These are phyloP conservation scores for Leccinum uliginosum DNA, from an alignment of 768 basidiomycete species.

Conservation along the genomic window DNA sequence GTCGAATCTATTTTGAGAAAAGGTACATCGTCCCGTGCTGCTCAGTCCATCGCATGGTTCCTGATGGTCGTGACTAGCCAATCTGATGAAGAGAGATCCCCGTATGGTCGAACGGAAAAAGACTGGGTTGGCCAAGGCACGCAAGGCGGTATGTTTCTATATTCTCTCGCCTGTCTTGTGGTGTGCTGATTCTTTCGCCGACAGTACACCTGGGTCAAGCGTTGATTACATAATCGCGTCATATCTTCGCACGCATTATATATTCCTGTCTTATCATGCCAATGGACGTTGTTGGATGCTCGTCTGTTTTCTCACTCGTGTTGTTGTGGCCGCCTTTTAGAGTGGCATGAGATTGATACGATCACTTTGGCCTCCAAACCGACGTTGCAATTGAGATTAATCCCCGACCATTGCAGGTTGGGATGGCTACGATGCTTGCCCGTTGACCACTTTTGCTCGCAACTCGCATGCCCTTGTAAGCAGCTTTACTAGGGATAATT, in stretches of 20 bases:
- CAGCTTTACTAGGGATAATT: too few species aligned
- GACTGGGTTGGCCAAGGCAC: constrained; percentile 86
- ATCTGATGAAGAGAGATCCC: constrained; percentile 85
- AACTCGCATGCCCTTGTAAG: neutral
- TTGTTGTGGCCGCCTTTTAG: neutral
- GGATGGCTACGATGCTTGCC: neutral
- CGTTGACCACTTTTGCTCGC: neutral
- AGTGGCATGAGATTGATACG: neutral
- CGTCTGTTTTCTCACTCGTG: neutral
- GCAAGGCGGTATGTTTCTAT: constrained; percentile 66
- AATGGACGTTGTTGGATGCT: neutral
- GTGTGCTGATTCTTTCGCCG: constrained; percentile 7
- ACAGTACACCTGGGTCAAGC: constrained; percentile 96
- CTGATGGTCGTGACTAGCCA: constrained; percentile 45
- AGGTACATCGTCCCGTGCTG: constrained; percentile 40
- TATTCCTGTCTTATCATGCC: neutral
- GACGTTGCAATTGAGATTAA: neutral
- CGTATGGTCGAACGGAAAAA: constrained; percentile 99
- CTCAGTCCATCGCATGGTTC: neutral
- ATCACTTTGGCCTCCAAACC: neutral
- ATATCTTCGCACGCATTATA: neutral
- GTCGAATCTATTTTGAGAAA: constrained; percentile 62
- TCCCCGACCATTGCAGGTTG: too few species aligned
- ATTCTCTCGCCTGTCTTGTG: neutral
- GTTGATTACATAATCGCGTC: constrained; percentile 45